Evolutionary conservation across 2,329 filamentous ascomycete species (phyloP), one percentile per base, ranked within the genome.

Genomic region (Neofusicoccum laricinum): DNA sequence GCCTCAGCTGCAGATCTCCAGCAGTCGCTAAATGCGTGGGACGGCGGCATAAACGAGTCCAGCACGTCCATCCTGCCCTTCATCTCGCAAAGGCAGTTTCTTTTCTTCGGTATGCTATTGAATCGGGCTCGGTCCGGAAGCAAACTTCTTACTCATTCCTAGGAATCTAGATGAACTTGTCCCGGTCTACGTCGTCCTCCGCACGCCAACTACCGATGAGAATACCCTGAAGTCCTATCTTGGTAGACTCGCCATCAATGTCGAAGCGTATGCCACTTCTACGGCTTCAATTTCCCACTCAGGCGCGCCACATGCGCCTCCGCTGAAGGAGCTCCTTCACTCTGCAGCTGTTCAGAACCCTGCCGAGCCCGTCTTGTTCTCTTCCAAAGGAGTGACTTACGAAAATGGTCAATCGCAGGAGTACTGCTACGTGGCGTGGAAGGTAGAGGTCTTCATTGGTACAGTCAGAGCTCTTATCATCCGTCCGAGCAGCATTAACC

Each of bases 121-220:
- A 69, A 67, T 72, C 68, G 68, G 67, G 72, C 71, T 79, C 76
- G 77, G 69, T 72, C 70, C 68, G 71, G 80, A 78, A 71, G 65
- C 46, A 59, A 45, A 65, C 72, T 69, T 81, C 78, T 83, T 81
- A 81, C 84, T 84, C 76, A 84, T 77, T 38, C 70, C 69, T 77
- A 84, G 79, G 80, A 72, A 58, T 73, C 65, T 78, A 93, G 90
- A 93, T 84, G 90, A 93, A 80, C 86, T 86, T 30, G 83, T 90
- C 64, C 80, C 88, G 67, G 82, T 92, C 17, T 87, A 90, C 71
- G 79, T 93, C 67, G 81, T 91, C 11, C 82, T 93, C 64, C 85
- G 85, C 70, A 88, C 88, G 8, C 87, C 88, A 3, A 81, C 84
- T 71, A 79, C 84, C 64, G 83, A 86, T 63, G 84, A 89, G 66